Evolutionary conservation across 176 grass and related monocot species (phyloP).

Genomic region (Oryza longistaminata): DNA sequence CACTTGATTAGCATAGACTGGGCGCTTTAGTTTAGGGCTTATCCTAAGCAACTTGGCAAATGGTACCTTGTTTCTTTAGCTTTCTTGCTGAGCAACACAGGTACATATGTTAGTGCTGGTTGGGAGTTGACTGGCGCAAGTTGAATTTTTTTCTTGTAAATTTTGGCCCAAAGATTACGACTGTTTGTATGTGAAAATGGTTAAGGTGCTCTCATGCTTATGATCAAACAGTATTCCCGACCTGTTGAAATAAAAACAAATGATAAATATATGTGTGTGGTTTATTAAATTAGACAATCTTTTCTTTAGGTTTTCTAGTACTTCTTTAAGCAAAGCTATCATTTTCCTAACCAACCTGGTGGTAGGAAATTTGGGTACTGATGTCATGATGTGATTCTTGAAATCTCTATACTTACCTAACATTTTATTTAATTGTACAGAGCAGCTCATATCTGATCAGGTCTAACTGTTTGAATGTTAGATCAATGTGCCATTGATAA

Average conservation of each 20-base stretch:
- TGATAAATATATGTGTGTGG: background rate
- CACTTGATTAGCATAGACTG: conserved; percentile 11
- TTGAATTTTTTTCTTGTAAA: background rate
- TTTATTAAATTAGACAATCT: conserved; percentile 1
- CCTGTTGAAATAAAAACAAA: conserved; percentile 18
- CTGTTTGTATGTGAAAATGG: background rate
- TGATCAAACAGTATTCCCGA: background rate
- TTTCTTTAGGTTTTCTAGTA: conserved; percentile 15
- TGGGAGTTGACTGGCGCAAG: conserved; percentile 31
- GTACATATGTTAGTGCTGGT: background rate
- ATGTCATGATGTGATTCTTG: conserved; percentile 28
- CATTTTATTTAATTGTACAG: conserved; percentile 22
- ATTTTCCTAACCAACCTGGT: background rate
- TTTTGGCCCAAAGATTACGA: background rate
- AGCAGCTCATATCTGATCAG: conserved; percentile 21
- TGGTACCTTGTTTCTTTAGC: background rate
- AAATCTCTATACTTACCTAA: conserved; percentile 34
- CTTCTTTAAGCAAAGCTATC: background rate
- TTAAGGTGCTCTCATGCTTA: background rate
- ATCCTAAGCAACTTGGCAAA: conserved; percentile 38
- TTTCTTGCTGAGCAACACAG: background rate
- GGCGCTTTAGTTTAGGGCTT: conserved; percentile 34
- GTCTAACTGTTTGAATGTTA: conserved; percentile 36
- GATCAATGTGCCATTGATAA: conserved; percentile 7
- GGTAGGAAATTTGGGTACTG: conserved; percentile 21